phyloP scores from a whole-genome alignment of 805 yeast species.

The Wickerhamomyces bovis region DNA sequence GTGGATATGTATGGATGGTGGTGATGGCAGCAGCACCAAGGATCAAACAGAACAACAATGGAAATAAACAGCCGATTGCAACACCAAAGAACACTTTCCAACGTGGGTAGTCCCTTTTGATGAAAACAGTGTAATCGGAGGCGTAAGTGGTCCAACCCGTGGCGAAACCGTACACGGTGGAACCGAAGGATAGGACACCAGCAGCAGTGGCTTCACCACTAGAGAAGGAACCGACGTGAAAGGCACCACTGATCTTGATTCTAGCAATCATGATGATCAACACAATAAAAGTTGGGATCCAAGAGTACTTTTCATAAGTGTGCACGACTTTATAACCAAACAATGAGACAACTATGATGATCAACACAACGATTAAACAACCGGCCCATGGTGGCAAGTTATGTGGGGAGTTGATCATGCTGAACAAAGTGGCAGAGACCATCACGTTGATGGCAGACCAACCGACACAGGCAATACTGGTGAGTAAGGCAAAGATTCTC shows the following conservation, averaged over 20 bases:
- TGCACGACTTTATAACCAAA: slow-evolving; percentile 85
- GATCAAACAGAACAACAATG: slow-evolving; percentile 65
- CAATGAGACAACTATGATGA: slow-evolving; percentile 67
- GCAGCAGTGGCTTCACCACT: slow-evolving; percentile 71
- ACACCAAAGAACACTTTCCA: slow-evolving; percentile 58
- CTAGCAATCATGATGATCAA: slow-evolving; percentile 77
- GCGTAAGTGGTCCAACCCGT: slow-evolving; percentile 94
- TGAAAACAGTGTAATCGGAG: slow-evolving; percentile 86
- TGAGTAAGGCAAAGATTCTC: slow-evolving; percentile 71
- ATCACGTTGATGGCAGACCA: slow-evolving; percentile 92
- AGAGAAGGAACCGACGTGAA: slow-evolving; percentile 43
- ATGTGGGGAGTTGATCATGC: slow-evolving; percentile 57
- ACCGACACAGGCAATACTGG: slow-evolving; percentile 82
- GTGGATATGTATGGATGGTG: slow-evolving; percentile 43
- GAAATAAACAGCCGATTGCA: slow-evolving; percentile 54
- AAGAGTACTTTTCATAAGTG: slow-evolving; percentile 72
- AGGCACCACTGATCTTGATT: slow-evolving; percentile 58
- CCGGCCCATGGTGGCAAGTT: slow-evolving; percentile 87
- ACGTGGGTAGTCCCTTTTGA: slow-evolving; percentile 57
- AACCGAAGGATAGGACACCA: slow-evolving; percentile 70
- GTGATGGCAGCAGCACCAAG: slow-evolving; percentile 84
- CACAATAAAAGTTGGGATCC: slow-evolving; percentile 73
- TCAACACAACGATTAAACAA: slow-evolving; percentile 60
- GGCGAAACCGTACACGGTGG: slow-evolving; percentile 79
- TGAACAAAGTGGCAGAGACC: slow-evolving; percentile 77